A percentile compares a stretch with the other conserved stretches of the same genome.
These are phyloP conservation scores for Coemansia sp. DNA, from an alignment of 192 early-diverging fungal genomes.

Conservation along the genomic window DNA sequence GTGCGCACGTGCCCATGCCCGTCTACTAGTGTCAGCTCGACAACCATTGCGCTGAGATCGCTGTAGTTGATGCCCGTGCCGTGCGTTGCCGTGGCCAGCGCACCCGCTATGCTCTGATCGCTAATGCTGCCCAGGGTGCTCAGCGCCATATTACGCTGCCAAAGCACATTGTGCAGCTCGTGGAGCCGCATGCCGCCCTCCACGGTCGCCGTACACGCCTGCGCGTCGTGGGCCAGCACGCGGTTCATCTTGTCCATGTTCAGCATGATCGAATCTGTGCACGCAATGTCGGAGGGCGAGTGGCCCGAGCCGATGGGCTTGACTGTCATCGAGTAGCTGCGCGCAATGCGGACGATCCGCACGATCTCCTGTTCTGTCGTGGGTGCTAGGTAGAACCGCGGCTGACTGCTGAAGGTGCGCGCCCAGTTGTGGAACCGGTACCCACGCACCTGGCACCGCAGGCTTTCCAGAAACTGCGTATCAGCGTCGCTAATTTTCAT, in stretches of 20 bases:
- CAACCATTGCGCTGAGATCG: conserved; percentile 57
- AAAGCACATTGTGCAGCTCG: conserved; percentile 56
- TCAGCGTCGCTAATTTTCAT: conserved; percentile 10
- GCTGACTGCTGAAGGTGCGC: conserved; percentile 56
- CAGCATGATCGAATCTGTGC: conserved; percentile 61
- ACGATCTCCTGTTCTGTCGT: conserved; percentile 58
- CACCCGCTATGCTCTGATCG: conserved; percentile 68
- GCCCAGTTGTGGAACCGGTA: conserved; percentile 65
- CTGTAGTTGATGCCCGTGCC: conserved; percentile 64
- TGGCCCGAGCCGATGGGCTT: conserved; percentile 69
- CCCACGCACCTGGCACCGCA: conserved; percentile 7
- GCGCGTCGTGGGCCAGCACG: conserved; percentile 50
- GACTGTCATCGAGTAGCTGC: conserved; percentile 44
- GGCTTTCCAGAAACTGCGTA: conserved; percentile 10
- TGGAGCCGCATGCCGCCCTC: conserved; percentile 64
- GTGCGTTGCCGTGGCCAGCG: conserved; percentile 70
- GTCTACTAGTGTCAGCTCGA: conserved; percentile 58
- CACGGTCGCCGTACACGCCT: conserved; percentile 54
- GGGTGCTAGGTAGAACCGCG: conserved; percentile 59
- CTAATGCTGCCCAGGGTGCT: conserved; percentile 70
- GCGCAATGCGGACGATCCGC: conserved; percentile 49
- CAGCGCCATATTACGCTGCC: conserved; percentile 58
- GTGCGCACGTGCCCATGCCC: conserved; percentile 49
- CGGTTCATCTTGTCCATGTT: conserved; percentile 63
- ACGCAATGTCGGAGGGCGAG: conserved; percentile 72